Base-by-base conservation (phyloP, 192 early-diverging fungal species). In the Pilaira anomala region DNA sequence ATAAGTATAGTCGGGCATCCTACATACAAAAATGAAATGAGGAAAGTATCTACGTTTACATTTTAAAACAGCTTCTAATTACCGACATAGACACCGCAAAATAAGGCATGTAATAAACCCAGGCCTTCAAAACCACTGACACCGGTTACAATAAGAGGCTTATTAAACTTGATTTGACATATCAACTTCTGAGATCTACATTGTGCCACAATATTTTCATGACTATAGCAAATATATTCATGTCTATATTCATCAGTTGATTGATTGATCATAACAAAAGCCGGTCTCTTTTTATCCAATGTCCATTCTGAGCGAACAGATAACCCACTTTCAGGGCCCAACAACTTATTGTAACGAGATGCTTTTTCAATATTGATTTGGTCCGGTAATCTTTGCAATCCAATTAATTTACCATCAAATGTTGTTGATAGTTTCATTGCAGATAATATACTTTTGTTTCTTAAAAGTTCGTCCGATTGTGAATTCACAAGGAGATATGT, bases 401-500 rank as follows among this genome's bases (percentile, higher is more conserved):
- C 57, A 26, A 54, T 57, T 63, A 40, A 59, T 45, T 28, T 71
- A 36, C 33, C 33, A 6, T 36, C 72, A 50, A 63, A 59, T 25
- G 41, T 45, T 61, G 71, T 50, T 25, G 60, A 74, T 9, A 81
- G 82, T 40, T 84, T 88, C 58, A 92, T 60, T 28, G 78, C 72
- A 2, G 74, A 58, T 40, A 79, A 63, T 14, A 88, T 82, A 14
- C 74, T 70, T 61, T 87, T 88, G 57, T 76, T 74, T 63, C 80
- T 85, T 56, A 94, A 75, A 19, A 83, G 39, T 9, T 88, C 83
- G n/a, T 94, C 92, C 24, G 82, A 83, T 1, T 76, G 75, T 7
- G 63, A 65, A 64, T 90, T 86, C 29, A 83, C 81, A 29, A 94
- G 67, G 13, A 93, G 65, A 33, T 72, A 63, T 8, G 56, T 68